phyloP scores from a whole-genome alignment of 345 rosid species.

The Murraya paniculata region DNA sequence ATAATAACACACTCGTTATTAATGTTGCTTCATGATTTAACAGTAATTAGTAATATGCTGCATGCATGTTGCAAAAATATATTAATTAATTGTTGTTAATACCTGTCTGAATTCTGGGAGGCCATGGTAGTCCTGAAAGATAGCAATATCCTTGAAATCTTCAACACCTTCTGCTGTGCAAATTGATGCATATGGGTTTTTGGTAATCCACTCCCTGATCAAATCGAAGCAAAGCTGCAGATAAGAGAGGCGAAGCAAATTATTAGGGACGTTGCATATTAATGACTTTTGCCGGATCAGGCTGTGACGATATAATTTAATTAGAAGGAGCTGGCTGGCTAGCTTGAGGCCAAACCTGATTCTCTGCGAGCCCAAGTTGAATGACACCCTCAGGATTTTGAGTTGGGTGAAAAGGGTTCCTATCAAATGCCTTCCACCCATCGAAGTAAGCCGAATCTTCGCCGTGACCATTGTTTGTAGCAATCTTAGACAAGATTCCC shows the following conservation, averaged over 20 bases:
- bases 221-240: conserved; percentile 65
- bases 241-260: neutral
- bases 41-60: neutral
- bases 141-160: conserved; percentile 60
- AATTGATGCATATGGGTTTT: conserved; percentile 68
- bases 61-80: neutral
- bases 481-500: conserved; percentile 51
- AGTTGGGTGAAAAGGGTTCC: conserved; percentile 55
- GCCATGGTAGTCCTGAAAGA: conserved; percentile 88
- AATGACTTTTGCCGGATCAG: neutral
- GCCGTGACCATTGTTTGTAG: conserved; percentile 58
- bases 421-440: conserved; percentile 87
- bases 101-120: conserved; percentile 66
- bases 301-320: neutral
- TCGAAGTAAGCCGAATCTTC: conserved; percentile 78
- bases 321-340: neutral
- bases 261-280: too few relatives aligned
- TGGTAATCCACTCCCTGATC: conserved; percentile 59
- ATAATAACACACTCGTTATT: neutral
- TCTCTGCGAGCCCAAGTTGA: conserved; percentile 92
- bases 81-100: neutral
- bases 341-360: conserved; percentile 48
- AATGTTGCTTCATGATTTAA: neutral
- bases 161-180: conserved; percentile 65
- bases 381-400: conserved; percentile 64